These are phyloP conservation scores for Ustilago nuda DNA, from an alignment of 1,284 basidiomycete species.

Conservation along the genomic window DNA sequence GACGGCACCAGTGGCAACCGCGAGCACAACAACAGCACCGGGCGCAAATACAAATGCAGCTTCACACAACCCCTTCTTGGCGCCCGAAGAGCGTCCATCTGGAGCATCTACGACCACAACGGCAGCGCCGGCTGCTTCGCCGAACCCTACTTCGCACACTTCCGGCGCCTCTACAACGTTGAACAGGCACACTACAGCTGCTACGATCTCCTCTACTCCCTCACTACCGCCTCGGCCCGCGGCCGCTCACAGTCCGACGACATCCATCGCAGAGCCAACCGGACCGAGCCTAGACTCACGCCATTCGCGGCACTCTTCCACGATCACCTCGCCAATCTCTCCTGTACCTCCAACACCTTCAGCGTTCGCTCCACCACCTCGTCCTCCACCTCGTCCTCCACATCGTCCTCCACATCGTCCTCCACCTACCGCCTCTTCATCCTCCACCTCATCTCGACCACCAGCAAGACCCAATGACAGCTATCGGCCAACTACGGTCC, in stretches of 20 bases:
- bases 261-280: conserved; percentile 1
- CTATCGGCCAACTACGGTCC: conserved; percentile 46
- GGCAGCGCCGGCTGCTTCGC: not conserved
- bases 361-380: conserved; percentile 22
- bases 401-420: conserved; percentile 30
- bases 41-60: not conserved
- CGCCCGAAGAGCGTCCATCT: conserved; percentile 17
- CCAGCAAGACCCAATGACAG: conserved; percentile 14
- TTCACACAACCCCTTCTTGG: conserved; percentile 31
- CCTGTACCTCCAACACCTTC: conserved; percentile 17
- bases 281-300: conserved; percentile 36
- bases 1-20: not conserved
- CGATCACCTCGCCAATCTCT: conserved; percentile 3
- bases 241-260: conserved; percentile 9
- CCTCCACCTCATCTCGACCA: conserved; percentile 15
- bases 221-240: conserved; percentile 27
- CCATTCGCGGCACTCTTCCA: conserved; percentile 35
- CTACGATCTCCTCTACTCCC: conserved; percentile 7
- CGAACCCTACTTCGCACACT: conserved; percentile 10
- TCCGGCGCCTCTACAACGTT: conserved; percentile 7
- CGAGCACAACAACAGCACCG: not conserved
- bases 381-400: conserved; percentile 19
- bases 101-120: not conserved
- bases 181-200: not conserved
- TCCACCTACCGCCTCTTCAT: conserved; percentile 9